Evolutionary conservation across 148 eudicot species (phyloP), one percentile per base, ranked within the genome.

Genomic region (Simmondsia chinensis): DNA sequence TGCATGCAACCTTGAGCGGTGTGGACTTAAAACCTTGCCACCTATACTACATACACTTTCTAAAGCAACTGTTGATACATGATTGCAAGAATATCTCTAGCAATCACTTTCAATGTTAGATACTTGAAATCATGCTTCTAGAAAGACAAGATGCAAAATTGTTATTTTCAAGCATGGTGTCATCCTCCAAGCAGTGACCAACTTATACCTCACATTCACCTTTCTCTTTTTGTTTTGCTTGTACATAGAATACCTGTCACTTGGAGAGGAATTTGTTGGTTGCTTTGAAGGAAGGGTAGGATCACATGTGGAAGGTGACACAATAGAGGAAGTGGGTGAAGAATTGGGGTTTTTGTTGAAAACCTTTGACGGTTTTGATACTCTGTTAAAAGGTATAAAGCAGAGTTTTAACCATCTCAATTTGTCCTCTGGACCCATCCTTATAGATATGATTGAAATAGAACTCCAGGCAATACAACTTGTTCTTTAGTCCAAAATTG

Each of bases 401-500:
- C 10, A 35, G 6, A 2, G 9, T n/a, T n/a, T n/a, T 29, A 4
- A 53, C 9, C 58, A 10, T 29, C 13, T 12, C 17, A 7, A 28
- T 10, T 7, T 20, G 22, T 6, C 2, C 3, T 15, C 15, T 2
- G 13, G 20, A 28, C 31, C 8, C 24, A 21, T 31, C 47, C 20
- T 20, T 17, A 3, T 40, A 26, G 6, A 48, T 48, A 3, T 20
- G 21, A 9, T 20, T 33, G 39, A 33, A 48, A 29, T 48, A 48
- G 14, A 18, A 39, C 3, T 26, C 45, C n/a, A 52, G 45, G 18
- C 22, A 52, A 11, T 39, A 24, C 56, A 39, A 11, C 26, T 39
- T 39, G 6, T 21, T 32, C 13, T 30, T 49, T 33, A 41, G 42
- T 49, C 54, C n/a, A 49, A 49, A 34, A 49, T 49, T 5, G 54